phyloP scores from a whole-genome alignment of 805 yeast species.

The Wickerhamomyces ciferrii region DNA sequence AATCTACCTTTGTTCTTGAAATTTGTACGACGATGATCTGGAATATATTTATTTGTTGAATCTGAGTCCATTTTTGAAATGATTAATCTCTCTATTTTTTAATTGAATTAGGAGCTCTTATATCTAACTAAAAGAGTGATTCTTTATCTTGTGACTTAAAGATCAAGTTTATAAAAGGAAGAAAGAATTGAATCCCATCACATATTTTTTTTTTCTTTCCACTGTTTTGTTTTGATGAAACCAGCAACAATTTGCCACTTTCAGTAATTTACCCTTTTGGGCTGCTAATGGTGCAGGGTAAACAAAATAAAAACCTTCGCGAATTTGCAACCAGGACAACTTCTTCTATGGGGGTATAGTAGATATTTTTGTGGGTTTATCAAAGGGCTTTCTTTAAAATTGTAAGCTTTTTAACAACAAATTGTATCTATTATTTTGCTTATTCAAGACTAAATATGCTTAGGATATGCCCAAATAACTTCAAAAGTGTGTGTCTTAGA shows the following conservation, averaged over 20 bases:
- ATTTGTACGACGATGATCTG: constrained; percentile 95
- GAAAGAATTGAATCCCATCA: background rate
- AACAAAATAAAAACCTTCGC: constrained; percentile 7
- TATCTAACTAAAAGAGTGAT: no score
- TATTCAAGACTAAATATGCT: background rate
- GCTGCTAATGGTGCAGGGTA: constrained; percentile 24
- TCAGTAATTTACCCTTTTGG: background rate
- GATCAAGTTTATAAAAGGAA: background rate
- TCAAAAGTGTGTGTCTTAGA: no score
- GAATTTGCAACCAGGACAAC: background rate
- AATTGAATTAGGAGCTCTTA: no score
- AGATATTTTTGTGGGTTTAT: no score
- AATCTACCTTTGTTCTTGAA: constrained; percentile 94
- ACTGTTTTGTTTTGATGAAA: background rate
- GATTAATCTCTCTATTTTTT: no score
- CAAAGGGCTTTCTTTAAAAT: no score
- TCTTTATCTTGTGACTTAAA: background rate
- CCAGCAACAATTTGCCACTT: background rate
- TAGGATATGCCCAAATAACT: no score
- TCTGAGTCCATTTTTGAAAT: constrained; percentile 75
- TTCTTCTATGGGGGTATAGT: no score
- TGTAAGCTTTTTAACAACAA: no score
- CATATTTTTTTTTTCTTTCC: background rate
- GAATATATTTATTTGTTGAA: constrained; percentile 78
- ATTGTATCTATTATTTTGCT: no score